These are phyloP conservation scores for Mycena floridula DNA, from an alignment of 768 basidiomycete genomes.

Conservation along the genomic window DNA sequence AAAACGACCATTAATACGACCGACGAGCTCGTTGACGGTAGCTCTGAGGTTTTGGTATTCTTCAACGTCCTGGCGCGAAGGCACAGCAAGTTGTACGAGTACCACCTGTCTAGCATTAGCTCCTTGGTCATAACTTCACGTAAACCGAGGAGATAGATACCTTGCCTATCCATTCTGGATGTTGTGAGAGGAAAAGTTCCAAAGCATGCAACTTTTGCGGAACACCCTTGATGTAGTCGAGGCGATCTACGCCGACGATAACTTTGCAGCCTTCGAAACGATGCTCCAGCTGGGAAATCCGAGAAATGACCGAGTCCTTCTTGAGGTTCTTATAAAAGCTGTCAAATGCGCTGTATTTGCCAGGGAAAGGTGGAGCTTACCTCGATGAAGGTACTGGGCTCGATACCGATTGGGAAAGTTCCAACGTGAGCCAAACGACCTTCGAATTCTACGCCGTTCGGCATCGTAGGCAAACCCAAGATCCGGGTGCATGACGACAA, in stretches of 20 bases:
- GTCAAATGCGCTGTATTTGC: background rate
- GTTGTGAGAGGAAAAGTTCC: conserved; percentile 93
- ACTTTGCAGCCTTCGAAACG: conserved; percentile 94
- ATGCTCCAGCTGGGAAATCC: conserved; percentile 77
- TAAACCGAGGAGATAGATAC: conserved; percentile 24
- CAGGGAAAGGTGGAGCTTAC: conserved; percentile 31
- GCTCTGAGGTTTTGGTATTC: conserved; percentile 97
- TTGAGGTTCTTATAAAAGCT: conserved; percentile 46
- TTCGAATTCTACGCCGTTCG: conserved; percentile 95
- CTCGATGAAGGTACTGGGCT: conserved; percentile 86
- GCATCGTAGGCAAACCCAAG: conserved; percentile 91
- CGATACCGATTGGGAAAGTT: conserved; percentile 98
- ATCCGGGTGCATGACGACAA: conserved; percentile 97
- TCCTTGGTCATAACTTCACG: background rate
- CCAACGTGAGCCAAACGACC: conserved; percentile 95
- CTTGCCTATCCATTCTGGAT: conserved; percentile 99
- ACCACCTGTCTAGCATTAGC: conserved; percentile 80
- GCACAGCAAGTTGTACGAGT: conserved; percentile 93
- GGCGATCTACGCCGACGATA: conserved; percentile 95
- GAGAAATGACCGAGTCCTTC: conserved; percentile 72
- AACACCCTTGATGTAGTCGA: conserved; percentile 99
- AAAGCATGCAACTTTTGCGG: conserved; percentile 97
- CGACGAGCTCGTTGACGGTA: conserved; percentile 96
- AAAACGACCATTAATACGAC: conserved; percentile 96
- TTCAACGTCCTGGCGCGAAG: conserved; percentile 96